phyloP scores from a whole-genome alignment of 1,284 basidiomycete species.

The Cryptococcus floricola region DNA sequence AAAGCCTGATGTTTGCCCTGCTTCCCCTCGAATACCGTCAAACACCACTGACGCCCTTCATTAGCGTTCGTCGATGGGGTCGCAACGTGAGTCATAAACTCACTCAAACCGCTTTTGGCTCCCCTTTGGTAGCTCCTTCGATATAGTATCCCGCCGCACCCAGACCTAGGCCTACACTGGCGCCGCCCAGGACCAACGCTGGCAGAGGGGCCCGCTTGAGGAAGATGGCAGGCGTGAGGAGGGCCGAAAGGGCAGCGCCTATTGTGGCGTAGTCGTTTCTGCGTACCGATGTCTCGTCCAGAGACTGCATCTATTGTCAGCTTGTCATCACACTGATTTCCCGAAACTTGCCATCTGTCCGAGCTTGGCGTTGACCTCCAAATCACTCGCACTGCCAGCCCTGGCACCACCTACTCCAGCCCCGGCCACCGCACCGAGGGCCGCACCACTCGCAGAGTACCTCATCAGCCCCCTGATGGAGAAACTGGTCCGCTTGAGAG shows the following conservation, averaged over 20 bases:
- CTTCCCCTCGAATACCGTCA: too few species aligned
- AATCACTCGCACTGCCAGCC: conserved; percentile 26
- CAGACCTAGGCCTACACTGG: conserved; percentile 39
- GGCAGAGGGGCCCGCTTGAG: conserved; percentile 37
- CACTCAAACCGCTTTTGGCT: conserved; percentile 36
- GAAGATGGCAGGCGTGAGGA: conserved; percentile 43
- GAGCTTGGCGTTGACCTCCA: conserved; percentile 29
- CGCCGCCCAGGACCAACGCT: conserved; percentile 39
- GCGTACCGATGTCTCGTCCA: conserved; percentile 34
- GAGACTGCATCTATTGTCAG: conserved; percentile 12
- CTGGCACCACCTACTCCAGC: conserved; percentile 26
- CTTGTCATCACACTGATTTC: neutral
- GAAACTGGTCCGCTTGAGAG: conserved; percentile 29
- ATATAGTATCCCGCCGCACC: conserved; percentile 38
- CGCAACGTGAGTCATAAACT: conserved; percentile 5
- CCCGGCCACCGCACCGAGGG: conserved; percentile 22
- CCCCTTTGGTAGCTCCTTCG: conserved; percentile 31
- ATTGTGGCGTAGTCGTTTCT: conserved; percentile 48
- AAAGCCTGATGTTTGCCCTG: too few species aligned
- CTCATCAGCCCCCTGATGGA: conserved; percentile 32
- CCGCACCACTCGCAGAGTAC: conserved; percentile 16
- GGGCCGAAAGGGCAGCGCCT: conserved; percentile 35
- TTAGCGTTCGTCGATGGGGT: too few species aligned
- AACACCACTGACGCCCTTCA: too few species aligned
- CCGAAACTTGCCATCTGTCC: conserved; percentile 36